A percentile compares a stretch with the other conserved stretches of the same genome.
Conservation (phyloP, 2,329 filamentous ascomycete species). For the Beauveria asiatica region DNA sequence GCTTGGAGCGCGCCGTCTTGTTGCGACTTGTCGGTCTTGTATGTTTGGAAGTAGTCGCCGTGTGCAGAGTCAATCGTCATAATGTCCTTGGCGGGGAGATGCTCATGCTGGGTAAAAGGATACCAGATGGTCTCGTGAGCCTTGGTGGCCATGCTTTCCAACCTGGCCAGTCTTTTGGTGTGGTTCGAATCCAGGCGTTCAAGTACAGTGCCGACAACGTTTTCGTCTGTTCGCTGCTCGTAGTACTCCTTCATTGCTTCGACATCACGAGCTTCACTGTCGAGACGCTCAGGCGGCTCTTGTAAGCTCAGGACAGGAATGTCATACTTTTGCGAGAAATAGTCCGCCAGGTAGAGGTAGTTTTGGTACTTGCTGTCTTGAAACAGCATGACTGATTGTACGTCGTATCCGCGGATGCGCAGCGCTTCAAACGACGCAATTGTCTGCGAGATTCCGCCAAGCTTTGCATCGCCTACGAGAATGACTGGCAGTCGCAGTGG, state of each 20-base stretch:
- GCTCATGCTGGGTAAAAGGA: slow-evolving; percentile 74
- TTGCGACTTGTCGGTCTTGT: slow-evolving; percentile 11
- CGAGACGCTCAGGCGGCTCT: slow-evolving; percentile 45
- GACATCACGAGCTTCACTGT: slow-evolving; percentile 37
- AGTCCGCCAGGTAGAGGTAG: slow-evolving; percentile 55
- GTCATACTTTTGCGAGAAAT: slow-evolving; percentile 52
- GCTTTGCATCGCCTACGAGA: slow-evolving; percentile 63
- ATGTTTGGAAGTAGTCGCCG: slow-evolving; percentile 68
- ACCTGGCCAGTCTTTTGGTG: slow-evolving; percentile 41
- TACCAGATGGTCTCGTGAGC: slow-evolving; percentile 70
- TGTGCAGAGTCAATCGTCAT: slow-evolving; percentile 72
- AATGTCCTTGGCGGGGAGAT: slow-evolving; percentile 53
- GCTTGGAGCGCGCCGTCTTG: slow-evolving; percentile 41
- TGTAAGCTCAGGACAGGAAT: slow-evolving; percentile 51
- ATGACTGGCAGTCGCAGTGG: slow-evolving; percentile 65
- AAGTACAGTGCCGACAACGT: slow-evolving; percentile 36
- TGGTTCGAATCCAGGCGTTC: slow-evolving; percentile 46
- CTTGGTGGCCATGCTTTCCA: slow-evolving; percentile 52
- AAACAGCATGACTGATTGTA: slow-evolving; percentile 64
- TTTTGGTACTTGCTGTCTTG: slow-evolving; percentile 58
- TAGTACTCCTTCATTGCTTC: slow-evolving; percentile 60
- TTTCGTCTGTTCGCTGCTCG: slow-evolving; percentile 30
- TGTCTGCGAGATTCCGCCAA: slow-evolving; percentile 74
- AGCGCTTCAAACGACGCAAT: slow-evolving; percentile 76
- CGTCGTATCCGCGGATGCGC: slow-evolving; percentile 67